Percentiles rank a stretch among this genome's conserved stretches.
Conservation (phyloP, 257 asterid species). For the Solanum tarapatanum region DNA sequence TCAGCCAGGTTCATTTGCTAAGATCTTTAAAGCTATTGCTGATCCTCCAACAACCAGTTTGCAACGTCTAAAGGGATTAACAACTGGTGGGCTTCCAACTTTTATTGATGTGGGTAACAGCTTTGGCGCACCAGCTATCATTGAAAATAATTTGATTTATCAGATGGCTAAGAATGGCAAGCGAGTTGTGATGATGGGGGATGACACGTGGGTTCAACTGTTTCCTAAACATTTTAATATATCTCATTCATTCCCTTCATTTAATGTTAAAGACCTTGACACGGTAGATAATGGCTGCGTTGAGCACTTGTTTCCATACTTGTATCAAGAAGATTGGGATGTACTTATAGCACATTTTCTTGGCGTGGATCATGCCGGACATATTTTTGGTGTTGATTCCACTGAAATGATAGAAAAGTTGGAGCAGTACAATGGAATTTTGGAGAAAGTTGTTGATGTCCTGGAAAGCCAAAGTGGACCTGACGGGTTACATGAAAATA, state of each 20-base stretch:
- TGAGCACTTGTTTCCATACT: too few relatives aligned
- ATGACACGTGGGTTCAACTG: constrained; percentile 91
- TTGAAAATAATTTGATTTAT: constrained; percentile 84
- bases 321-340: too few relatives aligned
- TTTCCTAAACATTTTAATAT: constrained; percentile 70
- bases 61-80: constrained; percentile 94
- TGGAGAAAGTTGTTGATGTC: too few relatives aligned
- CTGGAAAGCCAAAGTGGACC: too few relatives aligned
- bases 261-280: too few relatives aligned
- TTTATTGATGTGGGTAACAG: constrained; percentile 92
- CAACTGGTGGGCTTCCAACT: constrained; percentile 99
- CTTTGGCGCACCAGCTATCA: constrained; percentile 95
- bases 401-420: too few relatives aligned
- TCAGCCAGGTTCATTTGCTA: constrained; percentile 36
- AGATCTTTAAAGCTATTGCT: constrained; percentile 18
- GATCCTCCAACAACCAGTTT: constrained; percentile 98
- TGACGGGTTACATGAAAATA: too few relatives aligned
- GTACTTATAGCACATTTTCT: too few relatives aligned
- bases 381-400: too few relatives aligned
- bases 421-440: too few relatives aligned
- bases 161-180: constrained; percentile 92
- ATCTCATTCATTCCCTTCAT: constrained; percentile 85
- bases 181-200: constrained; percentile 96
- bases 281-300: too few relatives aligned
- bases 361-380: too few relatives aligned